Evolutionary conservation across 768 basidiomycete species (phyloP), one percentile per base, ranked within the genome.

Genomic region (Tricholoma flavovirens): DNA sequence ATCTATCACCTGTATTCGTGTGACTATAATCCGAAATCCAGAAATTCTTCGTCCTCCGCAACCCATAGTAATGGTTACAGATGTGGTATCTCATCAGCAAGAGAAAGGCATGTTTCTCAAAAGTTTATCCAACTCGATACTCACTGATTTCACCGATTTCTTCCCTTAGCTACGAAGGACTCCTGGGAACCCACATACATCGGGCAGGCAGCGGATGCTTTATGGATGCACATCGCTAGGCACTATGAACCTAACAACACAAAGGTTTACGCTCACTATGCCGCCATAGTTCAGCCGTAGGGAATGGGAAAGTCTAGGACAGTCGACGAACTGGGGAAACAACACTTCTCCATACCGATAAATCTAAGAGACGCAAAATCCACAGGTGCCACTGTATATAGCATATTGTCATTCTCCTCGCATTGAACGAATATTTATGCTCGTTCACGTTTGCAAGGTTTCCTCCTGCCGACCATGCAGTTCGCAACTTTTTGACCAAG

Each of bases 281-380:
- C 22, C 22, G 22, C 43, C 11, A 51, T 62, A 11, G 52, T 62
- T 12, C 61, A 62, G 38, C 5, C 24, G 24, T 26, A 2, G 24
- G 24, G 24, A 26, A 26, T 26, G 24, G 24, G 24, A 26, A 26
- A 26, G 24, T 26, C 24, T 3, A 26, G 24, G 5, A 26, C 24
- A 26, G 24, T 26, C 24, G 24, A 26, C 5, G 43, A 46, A 46
- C n/a, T 46, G 4, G 43, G n/a, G 43, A 22, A 46, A 17, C 3
- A 14, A 12, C 50, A 30, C 12, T 58, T 62, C 33, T 29, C 51
- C 15, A 62, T 64, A 22, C 61, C 59, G 4, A 59, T 64, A 10
- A 60, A 62, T 45, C 54, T 64, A 5, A 33, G 59, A 24, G 49
- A 49, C 29, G 19, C 17, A 33, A 26, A 8, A 22, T 42, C 56